These are phyloP conservation scores for Globisporangium takayamanum DNA, from an alignment of 352 stramenopile species.

Conservation along the genomic window DNA sequence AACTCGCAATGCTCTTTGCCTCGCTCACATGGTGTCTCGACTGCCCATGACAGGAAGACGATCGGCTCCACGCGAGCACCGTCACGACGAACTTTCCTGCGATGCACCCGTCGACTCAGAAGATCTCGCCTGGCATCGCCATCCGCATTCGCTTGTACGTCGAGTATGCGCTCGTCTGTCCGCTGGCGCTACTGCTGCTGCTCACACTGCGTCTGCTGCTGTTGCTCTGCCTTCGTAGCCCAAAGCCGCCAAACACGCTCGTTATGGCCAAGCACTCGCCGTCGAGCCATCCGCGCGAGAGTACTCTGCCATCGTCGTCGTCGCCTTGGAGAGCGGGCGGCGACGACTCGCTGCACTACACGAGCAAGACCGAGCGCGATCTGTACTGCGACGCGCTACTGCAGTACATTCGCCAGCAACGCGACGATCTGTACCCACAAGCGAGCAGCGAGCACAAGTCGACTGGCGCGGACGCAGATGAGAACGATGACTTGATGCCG, in stretches of 20 bases:
- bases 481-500: neutral
- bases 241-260: conserved; percentile 54
- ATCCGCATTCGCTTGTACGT: conserved; percentile 71
- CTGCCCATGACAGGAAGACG: conserved; percentile 34
- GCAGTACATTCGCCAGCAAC: conserved; percentile 67
- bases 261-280: conserved; percentile 27
- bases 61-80: conserved; percentile 53
- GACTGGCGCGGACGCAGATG: neutral
- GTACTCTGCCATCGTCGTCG: neutral
- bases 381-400: conserved; percentile 64
- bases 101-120: conserved; percentile 72
- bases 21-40: too few species aligned
- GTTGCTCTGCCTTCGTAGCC: conserved; percentile 16
- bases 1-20: neutral
- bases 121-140: conserved; percentile 46
- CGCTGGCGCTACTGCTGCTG: neutral
- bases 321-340: conserved; percentile 28
- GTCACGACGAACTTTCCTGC: conserved; percentile 71
- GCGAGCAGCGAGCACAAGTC: neutral
- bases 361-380: conserved; percentile 46
- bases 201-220: neutral
- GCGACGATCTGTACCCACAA: conserved; percentile 26
- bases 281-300: conserved; percentile 10
- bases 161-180: neutral
- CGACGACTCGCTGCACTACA: conserved; percentile 28